A percentile compares a stretch with the other conserved stretches of the same genome.
Evolutionary conservation across 75 land plant species (phyloP).

Genomic region (Selaginella tamariscina): DNA sequence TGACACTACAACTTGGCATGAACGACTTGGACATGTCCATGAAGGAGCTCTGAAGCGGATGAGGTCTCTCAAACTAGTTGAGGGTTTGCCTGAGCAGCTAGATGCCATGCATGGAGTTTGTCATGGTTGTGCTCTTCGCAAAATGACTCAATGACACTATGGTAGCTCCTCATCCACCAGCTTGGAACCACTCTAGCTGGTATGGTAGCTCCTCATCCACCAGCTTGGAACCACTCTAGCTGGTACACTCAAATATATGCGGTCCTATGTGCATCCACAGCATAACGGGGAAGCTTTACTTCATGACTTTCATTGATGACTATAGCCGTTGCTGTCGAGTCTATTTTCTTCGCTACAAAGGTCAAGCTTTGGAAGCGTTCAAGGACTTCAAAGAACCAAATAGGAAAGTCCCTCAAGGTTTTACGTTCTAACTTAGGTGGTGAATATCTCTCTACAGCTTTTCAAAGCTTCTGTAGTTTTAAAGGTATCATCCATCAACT

Average conservation of each 20-base stretch:
- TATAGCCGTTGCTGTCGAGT: constrained; percentile 26
- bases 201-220: background rate
- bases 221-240: background rate
- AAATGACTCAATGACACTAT: too few species aligned
- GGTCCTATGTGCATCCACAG: constrained; percentile 5
- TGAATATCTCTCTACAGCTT: constrained; percentile 20
- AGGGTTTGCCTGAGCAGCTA: background rate
- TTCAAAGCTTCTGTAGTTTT: constrained; percentile 7
- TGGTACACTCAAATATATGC: constrained; percentile 20
- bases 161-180: too few species aligned
- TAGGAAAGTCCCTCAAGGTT: background rate
- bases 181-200: background rate
- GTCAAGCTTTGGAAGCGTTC: constrained; percentile 12
- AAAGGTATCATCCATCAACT: constrained; percentile 14
- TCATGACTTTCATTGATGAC: constrained; percentile 32
- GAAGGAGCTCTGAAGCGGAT: too few species aligned
- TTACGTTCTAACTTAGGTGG: constrained; percentile 24
- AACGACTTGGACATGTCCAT: background rate
- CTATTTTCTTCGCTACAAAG: constrained; percentile 23
- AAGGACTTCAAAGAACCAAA: constrained; percentile 16
- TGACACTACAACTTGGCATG: background rate
- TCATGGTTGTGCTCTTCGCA: background rate
- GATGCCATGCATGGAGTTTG: background rate
- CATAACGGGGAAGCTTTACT: constrained; percentile 13
- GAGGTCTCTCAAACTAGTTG: too few species aligned